phyloP scores from a whole-genome alignment of 2,329 filamentous ascomycete genomes.

The Xylariaceae sp. region DNA sequence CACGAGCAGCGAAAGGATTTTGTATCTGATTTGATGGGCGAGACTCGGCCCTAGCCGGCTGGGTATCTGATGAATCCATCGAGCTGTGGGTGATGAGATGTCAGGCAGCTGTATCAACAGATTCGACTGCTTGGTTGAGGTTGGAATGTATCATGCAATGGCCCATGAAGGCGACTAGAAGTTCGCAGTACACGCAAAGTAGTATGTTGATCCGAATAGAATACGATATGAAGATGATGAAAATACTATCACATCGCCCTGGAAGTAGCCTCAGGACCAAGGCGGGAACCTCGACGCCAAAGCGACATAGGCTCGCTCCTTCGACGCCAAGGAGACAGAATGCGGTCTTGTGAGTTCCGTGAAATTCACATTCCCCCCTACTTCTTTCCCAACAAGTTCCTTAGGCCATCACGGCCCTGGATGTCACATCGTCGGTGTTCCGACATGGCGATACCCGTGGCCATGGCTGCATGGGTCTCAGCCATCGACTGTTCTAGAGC shows the following conservation, averaged over 20 bases:
- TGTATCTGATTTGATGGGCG: too few species aligned
- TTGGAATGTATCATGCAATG: too few species aligned
- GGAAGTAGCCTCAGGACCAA: not conserved
- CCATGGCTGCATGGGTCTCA: conserved; percentile 2
- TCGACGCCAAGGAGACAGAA: not conserved
- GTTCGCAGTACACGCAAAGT: too few species aligned
- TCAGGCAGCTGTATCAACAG: too few species aligned
- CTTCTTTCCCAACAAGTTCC: not conserved
- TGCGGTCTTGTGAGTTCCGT: conserved; percentile 1
- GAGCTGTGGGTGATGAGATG: too few species aligned
- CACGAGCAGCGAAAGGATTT: conserved; percentile 22
- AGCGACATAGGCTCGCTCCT: not conserved
- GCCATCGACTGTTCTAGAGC: conserved; percentile 17
- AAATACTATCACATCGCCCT: not conserved
- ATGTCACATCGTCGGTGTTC: not conserved
- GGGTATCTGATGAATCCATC: too few species aligned
- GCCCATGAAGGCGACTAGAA: too few species aligned
- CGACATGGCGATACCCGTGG: conserved; percentile 4
- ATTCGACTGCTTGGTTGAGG: too few species aligned
- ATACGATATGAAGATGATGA: not conserved
- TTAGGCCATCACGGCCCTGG: not conserved
- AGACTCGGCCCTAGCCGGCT: too few species aligned
- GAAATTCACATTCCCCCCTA: not conserved
- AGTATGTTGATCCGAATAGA: not conserved
- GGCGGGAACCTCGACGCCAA: conserved; percentile 3